These are phyloP conservation scores for Aquilaria malaccensis DNA, from an alignment of 345 rosid genomes.

Conservation along the genomic window DNA sequence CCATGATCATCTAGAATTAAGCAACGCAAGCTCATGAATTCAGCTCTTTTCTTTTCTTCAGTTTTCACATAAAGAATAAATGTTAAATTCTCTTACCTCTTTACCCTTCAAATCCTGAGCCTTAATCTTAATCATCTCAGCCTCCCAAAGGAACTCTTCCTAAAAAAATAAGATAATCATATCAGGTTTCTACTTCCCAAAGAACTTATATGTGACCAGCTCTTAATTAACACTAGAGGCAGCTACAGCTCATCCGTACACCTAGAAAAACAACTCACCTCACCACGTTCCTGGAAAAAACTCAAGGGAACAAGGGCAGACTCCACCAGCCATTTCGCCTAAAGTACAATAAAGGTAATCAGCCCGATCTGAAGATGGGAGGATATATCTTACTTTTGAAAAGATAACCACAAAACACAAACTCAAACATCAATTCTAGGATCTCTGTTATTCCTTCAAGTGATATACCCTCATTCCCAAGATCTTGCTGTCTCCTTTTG, in stretches of 20 bases:
- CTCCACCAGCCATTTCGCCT: constrained; percentile 98
- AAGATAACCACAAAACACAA: no score
- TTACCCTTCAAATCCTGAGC: constrained; percentile 97
- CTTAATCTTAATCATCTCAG: constrained; percentile 95
- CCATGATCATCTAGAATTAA: no score
- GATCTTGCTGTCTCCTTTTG: no score
- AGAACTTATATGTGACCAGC: constrained; percentile 5
- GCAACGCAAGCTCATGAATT: no score
- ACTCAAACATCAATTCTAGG: no score
- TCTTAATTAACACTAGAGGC: not conserved
- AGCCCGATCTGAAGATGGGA: not conserved
- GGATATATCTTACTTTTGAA: no score
- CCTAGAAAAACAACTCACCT: constrained; percentile 37
- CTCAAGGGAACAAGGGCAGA: constrained; percentile 77
- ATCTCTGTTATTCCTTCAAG: no score
- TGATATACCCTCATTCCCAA: no score
- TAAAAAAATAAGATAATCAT: constrained; percentile 19
- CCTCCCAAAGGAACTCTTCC: constrained; percentile 99
- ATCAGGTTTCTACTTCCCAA: constrained; percentile 4
- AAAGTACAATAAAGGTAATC: constrained; percentile 4
- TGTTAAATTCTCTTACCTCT: constrained; percentile 56
- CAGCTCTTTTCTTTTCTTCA: no score
- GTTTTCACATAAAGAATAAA: no score
- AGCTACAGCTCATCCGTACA: not conserved
- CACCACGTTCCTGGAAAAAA: constrained; percentile 94